phyloP scores from a whole-genome alignment of 2,329 filamentous ascomycete genomes.

The Sporothrix pseudoabietina region DNA sequence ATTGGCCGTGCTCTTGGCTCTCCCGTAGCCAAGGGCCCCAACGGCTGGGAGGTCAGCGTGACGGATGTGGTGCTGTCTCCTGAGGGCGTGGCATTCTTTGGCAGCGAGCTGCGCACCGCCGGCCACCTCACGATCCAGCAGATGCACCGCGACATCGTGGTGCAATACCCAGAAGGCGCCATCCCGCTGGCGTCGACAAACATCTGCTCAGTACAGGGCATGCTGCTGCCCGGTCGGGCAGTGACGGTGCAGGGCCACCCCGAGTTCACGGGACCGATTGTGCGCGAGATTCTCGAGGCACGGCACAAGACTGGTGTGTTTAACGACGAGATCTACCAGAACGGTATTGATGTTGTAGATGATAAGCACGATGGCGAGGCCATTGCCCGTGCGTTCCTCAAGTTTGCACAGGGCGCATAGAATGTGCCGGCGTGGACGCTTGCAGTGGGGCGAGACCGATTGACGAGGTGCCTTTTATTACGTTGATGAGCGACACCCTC shows the following conservation, averaged over 20 bases:
- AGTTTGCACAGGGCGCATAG: slow-evolving; percentile 66
- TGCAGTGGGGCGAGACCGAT: not conserved
- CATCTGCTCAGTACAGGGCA: slow-evolving; percentile 74
- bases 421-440: not conserved
- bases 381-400: slow-evolving; percentile 73
- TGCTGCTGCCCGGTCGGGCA: slow-evolving; percentile 67
- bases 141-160: slow-evolving; percentile 82
- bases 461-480: not conserved
- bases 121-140: slow-evolving; percentile 67
- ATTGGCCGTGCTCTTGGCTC: slow-evolving; percentile 70
- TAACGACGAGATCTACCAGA: slow-evolving; percentile 65
- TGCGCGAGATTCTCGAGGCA: slow-evolving; percentile 65
- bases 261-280: slow-evolving; percentile 74
- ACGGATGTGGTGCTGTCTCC: slow-evolving; percentile 67
- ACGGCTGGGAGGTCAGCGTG: slow-evolving; percentile 83
- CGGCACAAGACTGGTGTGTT: slow-evolving; percentile 71
- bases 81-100: slow-evolving; percentile 72
- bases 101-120: slow-evolving; percentile 37
- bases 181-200: slow-evolving; percentile 66
- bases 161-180: slow-evolving; percentile 62
- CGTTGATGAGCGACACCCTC: not conserved
- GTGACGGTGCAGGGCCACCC: slow-evolving; percentile 86
- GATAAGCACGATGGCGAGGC: slow-evolving; percentile 77
- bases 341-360: slow-evolving; percentile 66
- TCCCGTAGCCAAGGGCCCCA: slow-evolving; percentile 65